Evolutionary conservation across 2,329 filamentous ascomycete genomes (phyloP).

Genomic region (Pestalotiopsis sp.): DNA sequence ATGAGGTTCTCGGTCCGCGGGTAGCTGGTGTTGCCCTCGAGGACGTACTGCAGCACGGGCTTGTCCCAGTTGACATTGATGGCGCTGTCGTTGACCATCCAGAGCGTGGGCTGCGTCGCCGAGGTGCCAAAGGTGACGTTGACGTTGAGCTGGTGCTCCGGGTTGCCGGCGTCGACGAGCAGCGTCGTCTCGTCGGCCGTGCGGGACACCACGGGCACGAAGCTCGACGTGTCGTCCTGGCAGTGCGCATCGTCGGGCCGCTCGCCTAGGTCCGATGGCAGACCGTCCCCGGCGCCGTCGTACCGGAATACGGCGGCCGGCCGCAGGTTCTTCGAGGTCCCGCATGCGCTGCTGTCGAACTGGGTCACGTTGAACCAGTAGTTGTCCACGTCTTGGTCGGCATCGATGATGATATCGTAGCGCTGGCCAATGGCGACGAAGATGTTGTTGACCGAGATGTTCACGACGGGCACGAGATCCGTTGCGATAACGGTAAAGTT

Average conservation of each 20-base stretch:
- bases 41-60: constrained; percentile 30
- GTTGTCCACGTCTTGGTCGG: constrained; percentile 32
- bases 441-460: constrained; percentile 50
- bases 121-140: background rate
- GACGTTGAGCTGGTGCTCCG: constrained; percentile 5
- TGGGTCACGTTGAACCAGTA: constrained; percentile 46
- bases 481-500: constrained; percentile 51
- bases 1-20: constrained; percentile 19
- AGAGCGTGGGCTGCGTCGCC: constrained; percentile 1
- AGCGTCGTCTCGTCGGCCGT: constrained; percentile 30
- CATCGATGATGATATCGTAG: constrained; percentile 51
- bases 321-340: constrained; percentile 29
- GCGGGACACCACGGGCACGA: constrained; percentile 26
- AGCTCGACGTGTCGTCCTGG: constrained; percentile 19
- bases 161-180: constrained; percentile 2
- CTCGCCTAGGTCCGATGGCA: constrained; percentile 33
- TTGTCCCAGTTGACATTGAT: constrained; percentile 31
- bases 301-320: constrained; percentile 44
- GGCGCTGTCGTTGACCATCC: constrained; percentile 16
- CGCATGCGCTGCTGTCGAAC: constrained; percentile 26
- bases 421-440: constrained; percentile 52
- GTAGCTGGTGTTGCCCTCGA: constrained; percentile 20
- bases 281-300: constrained; percentile 28
- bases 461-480: constrained; percentile 55
- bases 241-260: constrained; percentile 19